Percentiles rank a stretch among this genome's conserved stretches.
Evolutionary conservation across 1,284 basidiomycete species (phyloP).

Genomic region (Rhodotorula sp.): DNA sequence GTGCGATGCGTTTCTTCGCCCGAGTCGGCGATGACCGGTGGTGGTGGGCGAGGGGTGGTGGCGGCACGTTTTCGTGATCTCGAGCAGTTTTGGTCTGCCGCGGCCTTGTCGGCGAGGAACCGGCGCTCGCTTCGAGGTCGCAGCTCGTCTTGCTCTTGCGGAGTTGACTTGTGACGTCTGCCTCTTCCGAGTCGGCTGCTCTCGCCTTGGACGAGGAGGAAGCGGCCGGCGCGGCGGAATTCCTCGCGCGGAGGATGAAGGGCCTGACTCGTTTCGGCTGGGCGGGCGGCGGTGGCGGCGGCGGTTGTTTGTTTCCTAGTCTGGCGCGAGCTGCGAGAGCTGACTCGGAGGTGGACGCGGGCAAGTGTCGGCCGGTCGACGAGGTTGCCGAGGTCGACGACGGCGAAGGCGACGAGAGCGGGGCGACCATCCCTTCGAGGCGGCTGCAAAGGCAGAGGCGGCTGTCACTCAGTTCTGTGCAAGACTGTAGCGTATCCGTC

Average conservation of each 20-base stretch:
- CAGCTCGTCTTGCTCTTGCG: conserved; percentile 10
- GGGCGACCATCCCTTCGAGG: neutral
- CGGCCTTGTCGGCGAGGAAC: neutral
- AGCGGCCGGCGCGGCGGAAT: neutral
- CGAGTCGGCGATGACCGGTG: neutral
- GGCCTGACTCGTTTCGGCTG: conserved; percentile 2
- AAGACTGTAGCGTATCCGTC: too few species aligned
- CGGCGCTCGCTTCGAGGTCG: neutral
- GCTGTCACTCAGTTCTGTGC: too few species aligned
- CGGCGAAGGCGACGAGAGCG: neutral
- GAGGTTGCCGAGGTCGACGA: neutral
- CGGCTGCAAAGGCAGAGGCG: neutral
- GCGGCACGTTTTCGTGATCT: neutral
- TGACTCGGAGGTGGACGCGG: conserved; percentile 1
- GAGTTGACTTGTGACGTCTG: neutral
- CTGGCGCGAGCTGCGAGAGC: neutral
- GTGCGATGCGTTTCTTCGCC: too few species aligned
- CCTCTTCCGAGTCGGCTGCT: neutral
- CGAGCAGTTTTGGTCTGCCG: neutral
- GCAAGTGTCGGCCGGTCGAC: neutral
- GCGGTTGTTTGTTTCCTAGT: neutral
- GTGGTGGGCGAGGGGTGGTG: too few species aligned
- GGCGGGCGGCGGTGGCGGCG: neutral
- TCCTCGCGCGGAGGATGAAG: conserved; percentile 2
- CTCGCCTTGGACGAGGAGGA: neutral